These are phyloP conservation scores for Aspergillus terreus DNA, from an alignment of 2,329 filamentous ascomycete genomes.

Conservation along the genomic window DNA sequence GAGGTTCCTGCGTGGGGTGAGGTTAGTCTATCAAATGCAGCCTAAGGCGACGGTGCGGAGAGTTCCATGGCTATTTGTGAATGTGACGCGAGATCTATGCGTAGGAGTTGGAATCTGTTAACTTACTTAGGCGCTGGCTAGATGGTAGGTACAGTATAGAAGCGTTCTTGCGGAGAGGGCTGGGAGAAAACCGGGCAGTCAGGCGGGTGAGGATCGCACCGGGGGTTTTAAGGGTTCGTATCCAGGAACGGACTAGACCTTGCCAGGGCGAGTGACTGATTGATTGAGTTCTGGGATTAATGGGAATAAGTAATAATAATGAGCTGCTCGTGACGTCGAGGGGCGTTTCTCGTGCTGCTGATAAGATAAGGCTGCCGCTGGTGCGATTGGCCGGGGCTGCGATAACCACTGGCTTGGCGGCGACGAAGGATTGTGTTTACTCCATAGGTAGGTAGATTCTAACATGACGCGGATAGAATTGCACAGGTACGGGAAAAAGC, in stretches of 20 bases:
- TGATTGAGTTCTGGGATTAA: neutral
- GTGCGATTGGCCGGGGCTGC: conserved; percentile 15
- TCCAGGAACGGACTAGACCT: neutral
- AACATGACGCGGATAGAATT: too few species aligned
- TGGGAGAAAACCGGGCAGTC: neutral
- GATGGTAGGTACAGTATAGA: neutral
- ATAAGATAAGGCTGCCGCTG: conserved; percentile 25
- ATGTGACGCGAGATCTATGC: too few species aligned
- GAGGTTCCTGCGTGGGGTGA: neutral
- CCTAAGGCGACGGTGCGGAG: neutral
- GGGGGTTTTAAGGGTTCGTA: neutral
- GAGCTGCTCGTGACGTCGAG: conserved; percentile 9
- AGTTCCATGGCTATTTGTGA: too few species aligned
- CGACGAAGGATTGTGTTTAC: neutral
- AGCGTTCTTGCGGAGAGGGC: neutral
- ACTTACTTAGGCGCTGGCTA: neutral
- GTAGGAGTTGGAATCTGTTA: too few species aligned
- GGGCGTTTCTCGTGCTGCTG: conserved; percentile 15
- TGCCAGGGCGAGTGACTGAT: neutral
- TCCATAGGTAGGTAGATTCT: too few species aligned
- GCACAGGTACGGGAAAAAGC: too few species aligned
- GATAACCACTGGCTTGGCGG: conserved; percentile 2
- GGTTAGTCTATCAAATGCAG: neutral
- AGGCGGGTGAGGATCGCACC: neutral
- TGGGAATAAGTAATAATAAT: neutral